These are phyloP conservation scores for Achaetomium macrosporum DNA, from an alignment of 2,329 filamentous ascomycete species.

Conservation along the genomic window DNA sequence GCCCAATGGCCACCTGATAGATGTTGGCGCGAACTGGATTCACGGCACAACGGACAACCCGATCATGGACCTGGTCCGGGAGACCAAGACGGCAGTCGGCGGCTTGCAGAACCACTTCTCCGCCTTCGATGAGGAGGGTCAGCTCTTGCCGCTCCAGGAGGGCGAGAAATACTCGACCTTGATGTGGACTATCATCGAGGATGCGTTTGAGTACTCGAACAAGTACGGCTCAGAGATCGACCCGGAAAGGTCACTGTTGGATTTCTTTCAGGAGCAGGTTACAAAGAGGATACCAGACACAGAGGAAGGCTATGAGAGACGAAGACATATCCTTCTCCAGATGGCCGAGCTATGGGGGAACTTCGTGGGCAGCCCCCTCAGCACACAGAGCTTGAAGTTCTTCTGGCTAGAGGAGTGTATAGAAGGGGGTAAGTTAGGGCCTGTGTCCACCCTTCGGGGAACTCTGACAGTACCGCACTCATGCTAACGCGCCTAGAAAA, in stretches of 20 bases:
- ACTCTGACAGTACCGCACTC: not conserved
- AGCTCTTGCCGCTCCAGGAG: conserved; percentile 41
- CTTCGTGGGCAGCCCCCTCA: conserved; percentile 61
- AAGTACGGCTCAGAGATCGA: conserved; percentile 45
- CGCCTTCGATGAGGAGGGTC: conserved; percentile 52
- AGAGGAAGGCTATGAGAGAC: conserved; percentile 35
- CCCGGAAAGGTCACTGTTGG: conserved; percentile 42
- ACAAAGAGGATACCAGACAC: conserved; percentile 41
- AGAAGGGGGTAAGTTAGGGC: conserved; percentile 52
- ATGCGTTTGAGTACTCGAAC: conserved; percentile 63
- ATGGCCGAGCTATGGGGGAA: conserved; percentile 63
- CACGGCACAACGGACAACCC: conserved; percentile 68
- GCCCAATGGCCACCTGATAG: conserved; percentile 44
- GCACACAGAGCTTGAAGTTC: conserved; percentile 64
- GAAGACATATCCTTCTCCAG: conserved; percentile 42
- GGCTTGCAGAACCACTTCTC: conserved; percentile 48
- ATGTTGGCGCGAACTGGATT: conserved; percentile 73
- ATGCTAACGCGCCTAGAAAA: conserved; percentile 40
- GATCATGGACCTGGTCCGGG: conserved; percentile 59
- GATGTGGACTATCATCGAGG: conserved; percentile 63
- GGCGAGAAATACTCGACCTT: conserved; percentile 44
- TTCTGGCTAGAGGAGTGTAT: conserved; percentile 76
- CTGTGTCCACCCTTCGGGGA: no score
- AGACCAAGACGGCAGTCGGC: conserved; percentile 48
- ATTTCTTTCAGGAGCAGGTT: conserved; percentile 47